Evolutionary conservation across 768 basidiomycete genomes (phyloP), one percentile per base, ranked within the genome.

Genomic region (Kwoniella europaea): DNA sequence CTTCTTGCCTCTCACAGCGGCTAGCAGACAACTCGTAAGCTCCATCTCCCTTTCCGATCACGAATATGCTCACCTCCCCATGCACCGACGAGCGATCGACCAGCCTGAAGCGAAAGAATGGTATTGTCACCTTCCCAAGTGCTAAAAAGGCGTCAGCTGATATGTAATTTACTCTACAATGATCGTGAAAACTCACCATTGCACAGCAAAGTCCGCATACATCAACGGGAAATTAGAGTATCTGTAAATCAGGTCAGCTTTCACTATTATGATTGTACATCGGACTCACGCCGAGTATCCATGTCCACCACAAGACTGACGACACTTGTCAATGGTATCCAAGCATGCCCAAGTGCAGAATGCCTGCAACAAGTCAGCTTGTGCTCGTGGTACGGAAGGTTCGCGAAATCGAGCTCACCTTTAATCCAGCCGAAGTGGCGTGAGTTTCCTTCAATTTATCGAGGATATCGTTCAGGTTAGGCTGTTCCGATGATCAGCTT

Each of bases 381-480:
- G 13, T 50, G 7, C 3, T 20, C 59, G 15, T 43, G 29, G 12
- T 24, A 58, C 12, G 57, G 24, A 10, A 13, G 20, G 54, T 55
- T 5, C 4, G 15, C 54, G 24, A n/a, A 13, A 1, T 20, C 4
- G 6, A 61, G 43, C 64, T 65, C 41, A 65, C 64, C 77, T 86
- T 86, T 22, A 86, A 75, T 1, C 85, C 85, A 0, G 85, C 85
- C 7, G 84, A 84, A 0, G 85, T 86, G 9, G 85, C 84, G 67
- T 86, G 85, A 16, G 84, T 85, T 75, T 86, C 85, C 72, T 85
- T 85, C 65, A 86, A 77, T 78, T 84, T 86, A 53, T 85, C 84
- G 20, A 86, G 78, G 20, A 84, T 82, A 7, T 81, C 82, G 50
- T 75, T 70, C 3, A 83, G 70, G 63, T 84, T 84, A 1, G 83